Evolutionary conservation across 306 rosid species (phyloP).

Genomic region (Lablab purpureus): DNA sequence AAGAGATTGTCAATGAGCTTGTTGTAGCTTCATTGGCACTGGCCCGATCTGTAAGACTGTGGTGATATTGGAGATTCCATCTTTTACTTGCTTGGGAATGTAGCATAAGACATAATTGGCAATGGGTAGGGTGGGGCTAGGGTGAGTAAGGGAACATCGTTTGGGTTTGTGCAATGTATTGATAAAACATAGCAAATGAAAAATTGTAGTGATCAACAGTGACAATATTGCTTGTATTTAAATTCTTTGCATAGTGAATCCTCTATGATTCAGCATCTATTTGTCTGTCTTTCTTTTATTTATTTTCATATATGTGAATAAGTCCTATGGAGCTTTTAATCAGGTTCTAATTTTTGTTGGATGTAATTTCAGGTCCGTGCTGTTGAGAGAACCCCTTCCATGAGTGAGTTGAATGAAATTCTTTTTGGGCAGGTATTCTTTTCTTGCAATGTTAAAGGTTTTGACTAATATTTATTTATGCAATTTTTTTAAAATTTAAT

Average conservation of each 20-base stretch:
- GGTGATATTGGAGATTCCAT: conserved; percentile 6
- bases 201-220: conserved; percentile 9
- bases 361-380: conserved; percentile 82
- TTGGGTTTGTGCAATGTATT: conserved; percentile 1
- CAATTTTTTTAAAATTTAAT: conserved; percentile 26
- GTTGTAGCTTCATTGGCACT: conserved; percentile 11
- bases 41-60: conserved; percentile 8
- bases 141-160: conserved; percentile 20
- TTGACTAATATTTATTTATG: conserved; percentile 14
- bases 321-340: conserved; percentile 31
- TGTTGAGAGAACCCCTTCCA: conserved; percentile 96
- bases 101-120: conserved; percentile 14
- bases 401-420: conserved; percentile 97
- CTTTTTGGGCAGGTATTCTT: conserved; percentile 90
- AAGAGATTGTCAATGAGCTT: conserved; percentile 4
- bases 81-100: conserved; percentile 21
- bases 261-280: conserved; percentile 30
- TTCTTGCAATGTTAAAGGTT: conserved; percentile 18
- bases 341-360: conserved; percentile 43
- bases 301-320: not conserved
- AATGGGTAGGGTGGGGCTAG: not conserved
- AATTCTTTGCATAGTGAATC: conserved; percentile 22
- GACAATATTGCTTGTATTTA: conserved; percentile 33
- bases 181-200: conserved; percentile 27
- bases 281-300: conserved; percentile 37